Conservation (phyloP, 2,329 filamentous ascomycete genomes). For the Sarocladium kiliense region DNA sequence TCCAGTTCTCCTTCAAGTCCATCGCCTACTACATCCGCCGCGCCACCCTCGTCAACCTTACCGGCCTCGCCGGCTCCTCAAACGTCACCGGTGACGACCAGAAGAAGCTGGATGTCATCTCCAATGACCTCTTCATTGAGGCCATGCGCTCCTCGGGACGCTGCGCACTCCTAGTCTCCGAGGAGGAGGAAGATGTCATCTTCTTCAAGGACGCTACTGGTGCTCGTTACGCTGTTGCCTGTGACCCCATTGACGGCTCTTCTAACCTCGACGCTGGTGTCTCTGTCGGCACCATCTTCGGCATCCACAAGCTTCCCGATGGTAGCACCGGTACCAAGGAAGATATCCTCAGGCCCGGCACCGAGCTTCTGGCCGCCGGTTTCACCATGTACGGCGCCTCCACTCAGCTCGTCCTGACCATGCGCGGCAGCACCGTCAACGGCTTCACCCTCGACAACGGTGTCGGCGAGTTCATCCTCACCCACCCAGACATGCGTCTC, state of each 20-base stretch:
- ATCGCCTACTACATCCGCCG: slow-evolving; percentile 99
- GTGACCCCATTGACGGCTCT: slow-evolving; percentile 95
- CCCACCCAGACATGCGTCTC: slow-evolving; percentile 89
- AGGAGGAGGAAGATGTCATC: slow-evolving; percentile 93
- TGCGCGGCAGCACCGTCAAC: slow-evolving; percentile 88
- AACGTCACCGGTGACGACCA: slow-evolving; percentile 97
- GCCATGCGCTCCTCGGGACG: slow-evolving; percentile 91
- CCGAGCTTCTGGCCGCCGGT: slow-evolving; percentile 87
- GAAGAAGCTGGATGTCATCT: slow-evolving; percentile 99
- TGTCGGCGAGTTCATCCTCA: slow-evolving; percentile 97
- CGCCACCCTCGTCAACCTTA: slow-evolving; percentile 90
- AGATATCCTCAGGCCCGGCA: slow-evolving; percentile 84
- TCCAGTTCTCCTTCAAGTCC: slow-evolving; percentile 99
- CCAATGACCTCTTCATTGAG: slow-evolving; percentile 94
- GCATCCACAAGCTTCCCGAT: slow-evolving; percentile 82
- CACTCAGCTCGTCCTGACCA: slow-evolving; percentile 92
- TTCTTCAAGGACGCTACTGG: slow-evolving; percentile 72
- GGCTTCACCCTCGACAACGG: slow-evolving; percentile 97
- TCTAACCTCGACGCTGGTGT: slow-evolving; percentile 98
- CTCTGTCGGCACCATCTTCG: slow-evolving; percentile 96
- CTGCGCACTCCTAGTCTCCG: slow-evolving; percentile 89
- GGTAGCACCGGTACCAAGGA: slow-evolving; percentile 69
- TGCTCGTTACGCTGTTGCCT: slow-evolving; percentile 89
- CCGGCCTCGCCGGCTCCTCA: slow-evolving; percentile 87
- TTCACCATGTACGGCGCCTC: slow-evolving; percentile 99